These are phyloP conservation scores for Leccinum fuscescens DNA, from an alignment of 1,284 basidiomycete species.

Conservation along the genomic window DNA sequence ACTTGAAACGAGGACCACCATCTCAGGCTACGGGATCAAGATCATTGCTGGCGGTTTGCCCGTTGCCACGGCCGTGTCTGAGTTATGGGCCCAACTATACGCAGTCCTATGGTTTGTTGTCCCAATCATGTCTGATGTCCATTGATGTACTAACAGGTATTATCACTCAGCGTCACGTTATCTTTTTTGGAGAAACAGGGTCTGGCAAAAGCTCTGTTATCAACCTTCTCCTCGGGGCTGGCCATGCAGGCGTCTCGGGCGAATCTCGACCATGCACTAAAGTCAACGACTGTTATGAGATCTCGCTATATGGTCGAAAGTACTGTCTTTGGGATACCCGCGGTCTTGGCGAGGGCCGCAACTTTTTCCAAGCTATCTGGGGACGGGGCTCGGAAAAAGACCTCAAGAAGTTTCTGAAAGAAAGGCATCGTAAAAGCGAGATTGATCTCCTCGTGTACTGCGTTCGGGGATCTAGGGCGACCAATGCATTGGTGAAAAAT, in stretches of 20 bases:
- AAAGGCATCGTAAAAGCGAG: conserved; percentile 18
- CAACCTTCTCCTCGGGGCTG: conserved; percentile 20
- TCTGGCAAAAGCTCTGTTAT: conserved; percentile 32
- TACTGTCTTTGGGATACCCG: conserved; percentile 32
- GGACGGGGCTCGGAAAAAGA: conserved; percentile 13
- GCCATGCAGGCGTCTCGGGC: conserved; percentile 17
- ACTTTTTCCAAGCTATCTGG: conserved; percentile 11
- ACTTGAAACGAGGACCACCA: background rate
- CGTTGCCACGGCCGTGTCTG: background rate
- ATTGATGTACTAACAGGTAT: background rate
- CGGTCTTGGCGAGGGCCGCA: conserved; percentile 21
- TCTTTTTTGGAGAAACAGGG: conserved; percentile 31
- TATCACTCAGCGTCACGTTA: conserved; percentile 13
- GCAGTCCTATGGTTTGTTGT: conserved; percentile 17
- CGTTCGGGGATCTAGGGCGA: conserved; percentile 25
- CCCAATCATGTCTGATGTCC: background rate
- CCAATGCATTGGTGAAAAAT: conserved; percentile 11
- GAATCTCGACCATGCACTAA: conserved; percentile 25
- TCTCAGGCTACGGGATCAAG: background rate
- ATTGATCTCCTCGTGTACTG: conserved; percentile 33
- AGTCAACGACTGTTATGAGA: conserved; percentile 12
- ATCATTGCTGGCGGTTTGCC: background rate
- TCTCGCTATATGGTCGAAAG: conserved; percentile 3
- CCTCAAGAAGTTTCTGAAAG: conserved; percentile 23
- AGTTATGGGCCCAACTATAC: background rate